A percentile compares a stretch with the other conserved stretches of the same genome.
Evolutionary conservation across 768 basidiomycete species (phyloP).

Genomic region (Xerocomus brunneocitrinus): DNA sequence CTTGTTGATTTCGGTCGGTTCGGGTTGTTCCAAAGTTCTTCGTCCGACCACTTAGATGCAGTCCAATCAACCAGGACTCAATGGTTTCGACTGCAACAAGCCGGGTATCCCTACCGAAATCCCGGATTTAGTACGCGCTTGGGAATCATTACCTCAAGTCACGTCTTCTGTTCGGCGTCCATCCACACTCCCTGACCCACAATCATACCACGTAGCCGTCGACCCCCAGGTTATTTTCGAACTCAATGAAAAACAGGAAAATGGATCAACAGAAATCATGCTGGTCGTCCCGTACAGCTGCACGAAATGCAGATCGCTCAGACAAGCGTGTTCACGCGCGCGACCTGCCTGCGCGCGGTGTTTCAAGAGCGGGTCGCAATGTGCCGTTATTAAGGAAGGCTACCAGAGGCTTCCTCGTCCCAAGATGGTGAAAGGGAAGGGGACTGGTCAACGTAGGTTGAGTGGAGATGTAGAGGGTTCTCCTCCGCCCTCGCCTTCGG

Average conservation of each 20-base stretch:
- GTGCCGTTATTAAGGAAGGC: not conserved
- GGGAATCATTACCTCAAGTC: conserved; percentile 14
- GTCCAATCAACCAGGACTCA: not conserved
- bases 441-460: not conserved
- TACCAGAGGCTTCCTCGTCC: conserved; percentile 27
- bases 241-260: conserved; percentile 11
- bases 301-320: conserved; percentile 7
- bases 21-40: not conserved
- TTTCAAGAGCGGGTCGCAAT: conserved; percentile 1
- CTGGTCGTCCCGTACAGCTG: conserved; percentile 22
- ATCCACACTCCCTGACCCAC: conserved; percentile 10
- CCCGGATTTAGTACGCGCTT: conserved; percentile 17
- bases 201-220: conserved; percentile 18
- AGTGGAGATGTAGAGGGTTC: not conserved
- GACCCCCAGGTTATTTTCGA: conserved; percentile 26
- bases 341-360: conserved; percentile 26
- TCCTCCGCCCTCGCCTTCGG: not conserved
- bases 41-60: conserved; percentile 7
- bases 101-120: not conserved
- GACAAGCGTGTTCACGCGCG: conserved; percentile 24
- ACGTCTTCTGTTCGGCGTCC: conserved; percentile 26
- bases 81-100: not conserved
- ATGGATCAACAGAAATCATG: conserved; percentile 11
- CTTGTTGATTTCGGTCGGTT: not conserved
- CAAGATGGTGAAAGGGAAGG: conserved; percentile 1